Conservation (phyloP, 1,284 basidiomycete genomes). For the Rhodofomes roseus region DNA sequence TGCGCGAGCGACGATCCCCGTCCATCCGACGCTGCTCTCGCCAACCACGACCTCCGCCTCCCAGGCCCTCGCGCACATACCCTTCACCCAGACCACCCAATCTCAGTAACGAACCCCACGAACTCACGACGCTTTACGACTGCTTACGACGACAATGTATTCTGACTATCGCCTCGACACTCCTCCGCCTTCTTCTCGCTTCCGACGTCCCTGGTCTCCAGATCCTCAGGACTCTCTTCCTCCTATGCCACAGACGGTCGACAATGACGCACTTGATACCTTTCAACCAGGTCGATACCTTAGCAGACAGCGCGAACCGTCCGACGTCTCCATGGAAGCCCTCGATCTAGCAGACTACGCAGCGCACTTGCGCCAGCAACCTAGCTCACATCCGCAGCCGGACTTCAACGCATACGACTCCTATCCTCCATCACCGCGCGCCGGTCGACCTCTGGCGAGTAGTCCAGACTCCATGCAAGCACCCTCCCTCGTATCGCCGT, state of each 20-base stretch:
- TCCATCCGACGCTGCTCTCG: neutral
- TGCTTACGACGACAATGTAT: conserved; percentile 28
- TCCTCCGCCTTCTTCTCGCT: conserved; percentile 48
- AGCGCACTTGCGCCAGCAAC: conserved; percentile 34
- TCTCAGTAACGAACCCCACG: neutral
- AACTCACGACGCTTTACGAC: neutral
- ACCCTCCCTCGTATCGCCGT: conserved; percentile 48
- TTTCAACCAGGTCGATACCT: conserved; percentile 20
- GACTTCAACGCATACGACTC: conserved; percentile 28
- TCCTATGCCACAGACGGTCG: conserved; percentile 23
- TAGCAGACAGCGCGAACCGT: conserved; percentile 40
- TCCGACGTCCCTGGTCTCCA: conserved; percentile 59
- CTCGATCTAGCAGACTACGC: conserved; percentile 70
- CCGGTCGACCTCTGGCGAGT: conserved; percentile 36
- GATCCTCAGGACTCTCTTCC: conserved; percentile 53
- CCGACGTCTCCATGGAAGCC: conserved; percentile 64
- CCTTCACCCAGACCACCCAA: neutral
- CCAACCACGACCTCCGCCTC: too few species aligned
- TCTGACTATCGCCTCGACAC: conserved; percentile 42
- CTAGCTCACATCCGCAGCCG: conserved; percentile 17
- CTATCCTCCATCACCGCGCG: conserved; percentile 37
- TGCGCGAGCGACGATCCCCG: neutral
- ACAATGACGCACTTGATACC: conserved; percentile 5
- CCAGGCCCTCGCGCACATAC: neutral
- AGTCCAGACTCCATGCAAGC: conserved; percentile 32